Percentiles rank a stretch among this genome's conserved stretches.
These are phyloP conservation scores for Kodamaea derodonti DNA, from an alignment of 1,139 yeast genomes.

Conservation along the genomic window DNA sequence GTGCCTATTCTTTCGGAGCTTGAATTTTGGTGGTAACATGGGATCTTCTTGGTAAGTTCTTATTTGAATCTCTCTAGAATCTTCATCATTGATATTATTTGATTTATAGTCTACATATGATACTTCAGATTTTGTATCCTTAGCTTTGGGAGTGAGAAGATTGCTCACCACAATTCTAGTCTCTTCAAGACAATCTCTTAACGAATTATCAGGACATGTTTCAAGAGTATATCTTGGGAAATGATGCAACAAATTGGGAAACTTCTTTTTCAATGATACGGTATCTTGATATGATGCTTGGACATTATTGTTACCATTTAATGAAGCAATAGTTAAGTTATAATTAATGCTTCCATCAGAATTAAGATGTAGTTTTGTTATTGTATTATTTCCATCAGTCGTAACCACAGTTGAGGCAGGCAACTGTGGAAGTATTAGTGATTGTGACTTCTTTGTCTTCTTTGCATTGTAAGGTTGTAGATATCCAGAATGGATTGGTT, in stretches of 20 bases:
- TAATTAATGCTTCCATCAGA: conserved; percentile 29
- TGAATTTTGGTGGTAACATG: conserved; percentile 77
- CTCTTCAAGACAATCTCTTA: conserved; percentile 24
- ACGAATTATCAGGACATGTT: conserved; percentile 18
- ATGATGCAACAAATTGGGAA: conserved; percentile 38
- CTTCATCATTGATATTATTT: conserved; percentile 10
- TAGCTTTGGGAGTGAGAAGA: conserved; percentile 10
- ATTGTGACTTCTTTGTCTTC: neutral
- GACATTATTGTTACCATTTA: conserved; percentile 13
- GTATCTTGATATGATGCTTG: conserved; percentile 37
- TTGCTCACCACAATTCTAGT: conserved; percentile 24
- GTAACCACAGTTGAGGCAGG: neutral
- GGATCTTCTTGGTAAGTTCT: conserved; percentile 64
- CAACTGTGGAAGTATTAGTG: neutral
- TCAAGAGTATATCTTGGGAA: conserved; percentile 33
- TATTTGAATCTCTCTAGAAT: conserved; percentile 24
- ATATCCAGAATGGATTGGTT: conserved; percentile 25
- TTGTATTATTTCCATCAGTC: conserved; percentile 1
- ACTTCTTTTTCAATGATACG: conserved; percentile 37
- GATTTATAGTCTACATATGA: conserved; percentile 21
- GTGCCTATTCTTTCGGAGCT: conserved; percentile 68
- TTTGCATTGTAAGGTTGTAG: conserved; percentile 3
- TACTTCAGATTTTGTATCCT: conserved; percentile 13
- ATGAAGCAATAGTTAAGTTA: conserved; percentile 22
- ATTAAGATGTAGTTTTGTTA: conserved; percentile 20